Evolutionary conservation across 257 asterid species (phyloP).

Genomic region (Scutellaria minor): DNA sequence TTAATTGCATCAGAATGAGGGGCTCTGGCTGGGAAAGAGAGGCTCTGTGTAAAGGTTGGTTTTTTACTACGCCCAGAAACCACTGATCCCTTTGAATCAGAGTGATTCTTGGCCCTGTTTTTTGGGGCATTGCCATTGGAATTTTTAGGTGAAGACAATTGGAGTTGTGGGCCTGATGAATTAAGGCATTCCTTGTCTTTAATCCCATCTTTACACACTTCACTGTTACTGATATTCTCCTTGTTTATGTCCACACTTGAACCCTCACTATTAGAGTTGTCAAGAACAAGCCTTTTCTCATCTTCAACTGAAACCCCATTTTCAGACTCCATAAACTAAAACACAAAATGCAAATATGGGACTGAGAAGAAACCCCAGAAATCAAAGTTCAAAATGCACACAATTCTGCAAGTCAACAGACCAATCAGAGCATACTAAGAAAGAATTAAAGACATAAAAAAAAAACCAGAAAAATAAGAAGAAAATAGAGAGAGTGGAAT

Average conservation of each 20-base stretch:
- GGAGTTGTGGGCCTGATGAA: neutral
- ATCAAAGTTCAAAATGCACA: neutral
- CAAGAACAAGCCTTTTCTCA: constrained; percentile 38
- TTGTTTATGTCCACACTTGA: constrained; percentile 39
- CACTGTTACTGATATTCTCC: constrained; percentile 30
- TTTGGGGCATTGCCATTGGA: constrained; percentile 37
- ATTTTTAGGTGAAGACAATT: constrained; percentile 22
- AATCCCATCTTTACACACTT: neutral
- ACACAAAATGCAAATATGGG: neutral
- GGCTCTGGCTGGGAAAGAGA: constrained; percentile 62
- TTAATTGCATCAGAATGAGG: constrained; percentile 57
- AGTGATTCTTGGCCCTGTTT: constrained; percentile 45
- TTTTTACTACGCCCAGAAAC: constrained; percentile 50
- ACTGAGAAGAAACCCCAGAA: neutral
- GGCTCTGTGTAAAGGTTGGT: constrained; percentile 59
- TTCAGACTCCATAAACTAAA: constrained; percentile 56
- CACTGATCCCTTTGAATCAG: constrained; percentile 43
- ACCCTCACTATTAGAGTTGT: constrained; percentile 40
- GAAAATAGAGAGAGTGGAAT: neutral
- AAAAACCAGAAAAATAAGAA: constrained; percentile 26
- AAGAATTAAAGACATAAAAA: neutral
- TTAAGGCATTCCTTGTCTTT: neutral
- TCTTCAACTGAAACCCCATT: constrained; percentile 59
- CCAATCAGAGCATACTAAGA: constrained; percentile 1
- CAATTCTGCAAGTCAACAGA: neutral